A percentile compares a stretch with the other conserved stretches of the same genome.
These are phyloP conservation scores for Arachnomyces sp. DNA, from an alignment of 2,329 filamentous ascomycete species.

Conservation along the genomic window DNA sequence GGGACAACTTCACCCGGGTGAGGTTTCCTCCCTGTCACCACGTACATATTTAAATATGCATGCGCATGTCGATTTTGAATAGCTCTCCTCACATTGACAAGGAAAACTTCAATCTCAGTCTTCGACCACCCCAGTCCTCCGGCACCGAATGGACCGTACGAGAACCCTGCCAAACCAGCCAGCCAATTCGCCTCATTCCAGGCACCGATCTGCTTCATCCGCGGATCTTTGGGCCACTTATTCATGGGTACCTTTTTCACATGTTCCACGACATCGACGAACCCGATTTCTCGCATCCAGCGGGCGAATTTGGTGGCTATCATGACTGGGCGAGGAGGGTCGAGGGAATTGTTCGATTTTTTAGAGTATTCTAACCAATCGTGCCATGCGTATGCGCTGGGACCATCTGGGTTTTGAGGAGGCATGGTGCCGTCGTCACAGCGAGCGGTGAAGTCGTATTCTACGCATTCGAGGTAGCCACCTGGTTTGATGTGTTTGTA, in stretches of 20 bases:
- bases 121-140: constrained; percentile 36
- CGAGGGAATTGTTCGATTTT: constrained; percentile 37
- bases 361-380: constrained; percentile 42
- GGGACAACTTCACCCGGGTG: neutral
- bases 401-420: constrained; percentile 32
- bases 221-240: constrained; percentile 43
- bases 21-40: constrained; percentile 26
- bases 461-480: constrained; percentile 42
- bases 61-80: constrained; percentile 35
- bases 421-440: constrained; percentile 51
- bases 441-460: constrained; percentile 38
- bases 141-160: constrained; percentile 33
- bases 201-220: constrained; percentile 41
- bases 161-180: constrained; percentile 35
- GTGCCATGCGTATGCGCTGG: constrained; percentile 33
- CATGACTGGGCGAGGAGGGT: constrained; percentile 41
- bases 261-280: constrained; percentile 49
- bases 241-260: constrained; percentile 48
- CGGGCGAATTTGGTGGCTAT: constrained; percentile 47
- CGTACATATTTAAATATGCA: constrained; percentile 33
- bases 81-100: constrained; percentile 36
- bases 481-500: constrained; percentile 50
- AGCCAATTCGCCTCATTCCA: constrained; percentile 43
- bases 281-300: constrained; percentile 51
- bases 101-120: constrained; percentile 40